Conservation (phyloP, 495 filamentous ascomycete genomes). For the Lasiosphaeriaceae sp. region DNA sequence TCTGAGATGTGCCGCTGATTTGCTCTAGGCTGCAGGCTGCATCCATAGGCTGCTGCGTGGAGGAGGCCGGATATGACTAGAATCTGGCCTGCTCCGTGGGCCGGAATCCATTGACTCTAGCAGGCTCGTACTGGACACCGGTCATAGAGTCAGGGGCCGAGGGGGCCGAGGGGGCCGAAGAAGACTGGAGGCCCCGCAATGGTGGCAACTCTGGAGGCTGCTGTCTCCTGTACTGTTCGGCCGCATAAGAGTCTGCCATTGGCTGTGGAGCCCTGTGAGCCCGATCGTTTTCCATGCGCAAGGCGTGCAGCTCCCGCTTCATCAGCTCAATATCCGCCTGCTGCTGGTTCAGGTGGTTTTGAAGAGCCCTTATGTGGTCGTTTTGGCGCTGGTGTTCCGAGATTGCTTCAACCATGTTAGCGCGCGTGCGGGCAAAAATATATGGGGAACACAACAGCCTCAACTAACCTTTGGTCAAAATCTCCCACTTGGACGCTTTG, state of each 20-base stretch:
- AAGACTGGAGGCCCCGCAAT: slow-evolving; percentile 34
- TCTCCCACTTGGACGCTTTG: slow-evolving; percentile 99
- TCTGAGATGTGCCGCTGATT: no score
- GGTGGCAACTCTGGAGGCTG: slow-evolving; percentile 45
- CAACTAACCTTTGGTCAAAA: slow-evolving; percentile 80
- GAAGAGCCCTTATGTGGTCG: slow-evolving; percentile 34
- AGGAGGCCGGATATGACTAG: neutral
- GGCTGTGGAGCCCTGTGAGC: neutral
- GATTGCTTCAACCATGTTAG: slow-evolving; percentile 40
- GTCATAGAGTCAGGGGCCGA: slow-evolving; percentile 46
- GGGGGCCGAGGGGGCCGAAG: slow-evolving; percentile 1
- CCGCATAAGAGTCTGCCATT: slow-evolving; percentile 23
- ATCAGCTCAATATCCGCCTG: slow-evolving; percentile 44
- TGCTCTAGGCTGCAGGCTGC: no score
- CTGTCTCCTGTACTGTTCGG: slow-evolving; percentile 8
- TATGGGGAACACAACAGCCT: neutral
- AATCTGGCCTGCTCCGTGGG: slow-evolving; percentile 16
- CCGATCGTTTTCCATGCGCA: slow-evolving; percentile 34
- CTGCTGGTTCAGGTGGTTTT: slow-evolving; percentile 30
- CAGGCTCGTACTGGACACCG: slow-evolving; percentile 48
- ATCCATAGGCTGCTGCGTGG: no score
- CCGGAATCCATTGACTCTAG: slow-evolving; percentile 30
- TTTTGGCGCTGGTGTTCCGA: slow-evolving; percentile 48
- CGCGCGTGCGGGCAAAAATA: neutral
- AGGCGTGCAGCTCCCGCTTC: slow-evolving; percentile 42